A percentile compares a stretch with the other conserved stretches of the same genome.
phyloP scores from a whole-genome alignment of 139 green algal species.

The Closterium sp. region DNA sequence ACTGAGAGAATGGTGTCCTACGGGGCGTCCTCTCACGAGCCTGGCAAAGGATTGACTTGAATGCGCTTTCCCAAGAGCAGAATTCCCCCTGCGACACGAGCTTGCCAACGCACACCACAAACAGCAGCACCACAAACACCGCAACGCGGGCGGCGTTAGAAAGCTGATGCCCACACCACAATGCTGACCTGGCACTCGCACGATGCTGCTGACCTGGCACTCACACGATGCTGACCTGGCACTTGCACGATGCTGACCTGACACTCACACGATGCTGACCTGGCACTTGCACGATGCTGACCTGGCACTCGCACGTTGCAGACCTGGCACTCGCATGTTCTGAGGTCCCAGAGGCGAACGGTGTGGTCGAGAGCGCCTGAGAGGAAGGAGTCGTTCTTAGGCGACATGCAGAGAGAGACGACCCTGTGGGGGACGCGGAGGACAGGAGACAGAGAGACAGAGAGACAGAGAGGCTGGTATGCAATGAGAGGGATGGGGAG shows the following conservation, averaged over 20 bases:
- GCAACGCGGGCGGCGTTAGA: too few relatives aligned
- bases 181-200: too few relatives aligned
- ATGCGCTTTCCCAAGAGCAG: too few relatives aligned
- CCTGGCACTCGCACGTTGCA: neutral
- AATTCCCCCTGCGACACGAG: too few relatives aligned
- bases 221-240: neutral
- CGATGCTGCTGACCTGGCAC: too few relatives aligned
- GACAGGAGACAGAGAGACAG: neutral
- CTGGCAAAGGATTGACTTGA: neutral
- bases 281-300: neutral
- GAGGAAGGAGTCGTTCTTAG: conserved; percentile 81
- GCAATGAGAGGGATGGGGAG: conserved; percentile 68
- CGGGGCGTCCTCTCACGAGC: neutral
- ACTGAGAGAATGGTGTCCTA: neutral
- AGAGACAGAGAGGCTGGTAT: neutral
- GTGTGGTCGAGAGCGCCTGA: conserved; percentile 65
- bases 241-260: neutral
- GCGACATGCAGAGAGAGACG: conserved; percentile 72
- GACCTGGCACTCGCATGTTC: conserved; percentile 69
- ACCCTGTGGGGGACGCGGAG: conserved; percentile 54
- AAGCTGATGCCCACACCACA: too few relatives aligned
- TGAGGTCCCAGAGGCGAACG: conserved; percentile 88
- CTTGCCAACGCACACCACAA: too few relatives aligned
- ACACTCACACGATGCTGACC: neutral
- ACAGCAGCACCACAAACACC: too few relatives aligned